Base-by-base conservation (phyloP, 306 rosid species). In the Cicer yamashitae region DNA sequence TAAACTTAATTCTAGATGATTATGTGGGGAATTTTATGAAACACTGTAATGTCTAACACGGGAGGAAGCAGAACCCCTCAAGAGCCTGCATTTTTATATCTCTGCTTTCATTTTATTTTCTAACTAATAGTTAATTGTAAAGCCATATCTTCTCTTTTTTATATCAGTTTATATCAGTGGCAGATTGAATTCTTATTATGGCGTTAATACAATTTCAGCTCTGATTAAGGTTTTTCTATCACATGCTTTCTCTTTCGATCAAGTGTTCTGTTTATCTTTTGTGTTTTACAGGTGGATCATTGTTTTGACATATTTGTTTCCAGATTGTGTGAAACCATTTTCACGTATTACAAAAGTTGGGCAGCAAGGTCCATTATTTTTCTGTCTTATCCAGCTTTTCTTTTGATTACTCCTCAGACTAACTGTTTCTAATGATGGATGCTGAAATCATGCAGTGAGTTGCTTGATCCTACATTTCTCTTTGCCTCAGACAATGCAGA, bases 261-360 rank as follows among this genome's bases (percentile, higher is more conserved):
- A 77, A 41, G 41, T 67, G 43, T 60, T 60, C 7, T 44, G 40
- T 56, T 72, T 63, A 67, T 41, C 75, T 50, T 54, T 71, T 66
- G 69, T 77, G 69, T 77, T 67, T 69, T 20, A 69, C 67, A 94
- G 98, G 98, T 91, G 73, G 98, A 94, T 83, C 94, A 91, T 83
- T 90, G 98, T 85, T 94, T 91, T 72, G 98, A 94, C 78, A 84
- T 90, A 82, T 90, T 94, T 87, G 96, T 91, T 71, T 81, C 91
- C 40, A 91, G 85, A 87, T 85, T 94, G 47, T 90, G 90, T 79
- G 97, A 94, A 75, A 87, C 76, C 70, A 87, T 91, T 69, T 90
- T 91, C 77, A 87, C 96, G 68, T 89, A 90, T 72, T 90, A 87
- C 89, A 91, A 94, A 90, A 91, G 98, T 82, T 94, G 97, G 98